phyloP scores from a whole-genome alignment of 2,329 filamentous ascomycete genomes.

The Celoporthe dispersa region DNA sequence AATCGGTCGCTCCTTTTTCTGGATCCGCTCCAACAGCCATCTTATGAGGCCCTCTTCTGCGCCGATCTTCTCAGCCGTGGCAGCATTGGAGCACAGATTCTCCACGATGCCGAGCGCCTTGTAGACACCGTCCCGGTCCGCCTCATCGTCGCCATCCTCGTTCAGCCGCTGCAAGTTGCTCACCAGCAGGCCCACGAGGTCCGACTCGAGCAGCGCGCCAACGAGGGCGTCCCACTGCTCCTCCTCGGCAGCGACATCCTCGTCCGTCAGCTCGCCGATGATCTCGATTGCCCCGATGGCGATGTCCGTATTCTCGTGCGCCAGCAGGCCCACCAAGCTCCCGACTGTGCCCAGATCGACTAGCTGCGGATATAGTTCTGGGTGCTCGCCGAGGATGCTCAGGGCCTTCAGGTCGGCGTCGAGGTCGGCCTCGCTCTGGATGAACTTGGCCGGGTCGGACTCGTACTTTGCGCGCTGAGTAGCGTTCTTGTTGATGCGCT shows the following conservation, averaged over 20 bases:
- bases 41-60: slow-evolving; percentile 68
- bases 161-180: slow-evolving; percentile 81
- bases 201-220: slow-evolving; percentile 66
- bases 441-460: slow-evolving; percentile 78
- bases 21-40: slow-evolving; percentile 79
- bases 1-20: slow-evolving; percentile 64
- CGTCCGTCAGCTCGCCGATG: slow-evolving; percentile 87
- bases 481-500: slow-evolving; percentile 87
- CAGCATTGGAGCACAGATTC: slow-evolving; percentile 75
- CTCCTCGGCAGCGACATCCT: slow-evolving; percentile 83
- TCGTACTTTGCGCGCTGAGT: slow-evolving; percentile 87
- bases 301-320: slow-evolving; percentile 97
- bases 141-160: slow-evolving; percentile 65
- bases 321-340: slow-evolving; percentile 78
- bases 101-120: slow-evolving; percentile 83
- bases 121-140: slow-evolving; percentile 85
- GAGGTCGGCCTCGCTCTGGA: slow-evolving; percentile 84
- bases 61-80: slow-evolving; percentile 73
- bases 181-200: slow-evolving; percentile 73
- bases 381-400: slow-evolving; percentile 84
- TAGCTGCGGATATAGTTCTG: slow-evolving; percentile 81
- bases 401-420: slow-evolving; percentile 86
- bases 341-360: slow-evolving; percentile 72
- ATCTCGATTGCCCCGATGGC: slow-evolving; percentile 91
- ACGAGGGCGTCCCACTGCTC: slow-evolving; percentile 81